Conservation (phyloP, 2,329 filamentous ascomycete species). For the Dothistroma septosporum region DNA sequence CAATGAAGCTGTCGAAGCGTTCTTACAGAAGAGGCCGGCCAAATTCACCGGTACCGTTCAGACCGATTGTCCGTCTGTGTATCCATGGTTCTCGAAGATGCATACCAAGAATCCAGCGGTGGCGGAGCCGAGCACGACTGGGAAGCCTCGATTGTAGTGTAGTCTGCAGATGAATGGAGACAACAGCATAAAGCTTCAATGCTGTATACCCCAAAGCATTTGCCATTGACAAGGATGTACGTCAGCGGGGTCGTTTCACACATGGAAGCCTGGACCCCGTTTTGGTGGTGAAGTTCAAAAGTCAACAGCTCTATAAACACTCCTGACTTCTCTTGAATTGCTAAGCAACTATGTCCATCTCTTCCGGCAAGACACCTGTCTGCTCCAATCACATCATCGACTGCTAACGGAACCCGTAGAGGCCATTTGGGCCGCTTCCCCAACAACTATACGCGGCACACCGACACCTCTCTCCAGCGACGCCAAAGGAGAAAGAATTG, state of each 20-base stretch:
- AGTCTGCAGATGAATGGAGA: not conserved
- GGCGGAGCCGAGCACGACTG: conserved; percentile 17
- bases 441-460: conserved; percentile 77
- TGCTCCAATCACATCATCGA: not conserved
- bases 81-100: conserved; percentile 18
- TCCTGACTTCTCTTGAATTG: not conserved
- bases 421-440: conserved; percentile 77
- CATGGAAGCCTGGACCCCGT: not conserved
- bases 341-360: conserved; percentile 25
- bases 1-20: conserved; percentile 21
- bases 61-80: conserved; percentile 19
- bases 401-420: conserved; percentile 40
- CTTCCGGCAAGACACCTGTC: conserved; percentile 13
- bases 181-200: not conserved
- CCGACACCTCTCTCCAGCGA: conserved; percentile 86
- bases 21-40: conserved; percentile 21
- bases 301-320: conserved; percentile 2
- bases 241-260: not conserved
- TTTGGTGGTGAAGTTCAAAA: not conserved
- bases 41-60: conserved; percentile 18
- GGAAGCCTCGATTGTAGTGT: conserved; percentile 16
- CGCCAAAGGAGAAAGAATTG: conserved; percentile 82
- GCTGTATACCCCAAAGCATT: not conserved
- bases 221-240: not conserved
- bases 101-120: conserved; percentile 19